Evolutionary conservation across 805 yeast genomes (phyloP), one percentile per base, ranked within the genome.

Genomic region (Isabelozyma gotoi): DNA sequence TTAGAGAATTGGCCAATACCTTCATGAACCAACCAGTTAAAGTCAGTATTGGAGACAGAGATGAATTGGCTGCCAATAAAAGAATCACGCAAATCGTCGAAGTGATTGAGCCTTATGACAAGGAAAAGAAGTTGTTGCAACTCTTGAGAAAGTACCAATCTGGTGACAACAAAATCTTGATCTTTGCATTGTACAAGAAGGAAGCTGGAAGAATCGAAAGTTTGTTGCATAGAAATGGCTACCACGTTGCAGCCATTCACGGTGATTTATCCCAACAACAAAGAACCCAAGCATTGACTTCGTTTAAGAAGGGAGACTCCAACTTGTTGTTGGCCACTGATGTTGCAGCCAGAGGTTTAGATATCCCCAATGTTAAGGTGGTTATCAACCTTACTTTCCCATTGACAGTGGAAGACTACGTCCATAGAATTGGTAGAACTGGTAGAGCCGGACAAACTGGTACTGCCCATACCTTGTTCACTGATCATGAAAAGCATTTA

Each of bases 371-470:
- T 55, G 99, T 94, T 48, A 92, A 91, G 67, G 87, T 89, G 15
- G 98, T 92, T 33, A 89, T 92, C 64, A 92, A 92, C 65, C 76
- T 92, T 64, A 91, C 97, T 5, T 92, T 92, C 82, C 99, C 99
- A 38, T 77, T 91, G 56, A 91, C 97, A 0, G 94, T 88, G 8
- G 98, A 92, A 67, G 97, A 92, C 68, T 92, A 92, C 60, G 97
- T 92, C 31, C 98, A 92, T 65, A 81, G 98, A 70, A 92, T 92
- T 54, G 98, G 98, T 49, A 86, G 98, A 76, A 92, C 98, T 7
- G 98, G 97, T 48, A 84, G 98, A 71, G 99, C 98, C 12, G 98
- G 98, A 33, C 88, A 85, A 67, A 77, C 90, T 1, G 99, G 99
- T 60, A 81, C 82, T 50, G 96, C 99, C 12, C 95, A 91, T 63